phyloP scores from a whole-genome alignment of 768 basidiomycete genomes.

The Phlebiopsis flavidoalba region DNA sequence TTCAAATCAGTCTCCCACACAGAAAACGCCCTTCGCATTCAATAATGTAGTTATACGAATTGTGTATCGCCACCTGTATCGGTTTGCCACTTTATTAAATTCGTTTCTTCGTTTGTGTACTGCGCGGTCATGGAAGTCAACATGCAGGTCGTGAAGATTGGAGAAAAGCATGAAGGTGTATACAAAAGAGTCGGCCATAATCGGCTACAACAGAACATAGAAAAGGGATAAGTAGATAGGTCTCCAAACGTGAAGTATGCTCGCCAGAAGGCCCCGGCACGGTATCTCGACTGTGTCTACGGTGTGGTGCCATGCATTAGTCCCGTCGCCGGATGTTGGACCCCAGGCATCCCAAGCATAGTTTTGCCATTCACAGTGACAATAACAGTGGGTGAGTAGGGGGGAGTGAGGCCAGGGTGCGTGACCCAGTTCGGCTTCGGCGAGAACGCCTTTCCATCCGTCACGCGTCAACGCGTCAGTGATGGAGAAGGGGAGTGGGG shows the following conservation, averaged over 20 bases:
- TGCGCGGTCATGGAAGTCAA: neutral
- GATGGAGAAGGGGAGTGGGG: constrained; percentile 23
- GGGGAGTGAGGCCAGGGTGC: no score
- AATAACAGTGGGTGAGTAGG: no score
- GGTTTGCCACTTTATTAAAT: neutral
- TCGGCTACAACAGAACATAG: neutral
- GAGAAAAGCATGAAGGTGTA: neutral
- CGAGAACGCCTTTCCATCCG: constrained; percentile 34
- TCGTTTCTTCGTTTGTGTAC: neutral
- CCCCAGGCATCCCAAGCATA: constrained; percentile 9
- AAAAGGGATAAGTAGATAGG: neutral
- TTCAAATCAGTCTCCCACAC: neutral
- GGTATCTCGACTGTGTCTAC: neutral
- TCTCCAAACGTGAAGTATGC: neutral
- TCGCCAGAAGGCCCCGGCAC: neutral
- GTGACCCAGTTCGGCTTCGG: constrained; percentile 36
- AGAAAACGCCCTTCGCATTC: neutral
- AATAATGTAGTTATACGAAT: neutral
- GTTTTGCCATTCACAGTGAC: constrained; percentile 4
- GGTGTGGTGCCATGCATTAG: constrained; percentile 11
- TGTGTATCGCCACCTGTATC: neutral
- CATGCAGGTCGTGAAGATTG: neutral
- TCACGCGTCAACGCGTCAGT: constrained; percentile 34
- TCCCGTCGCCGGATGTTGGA: constrained; percentile 8
- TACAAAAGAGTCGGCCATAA: neutral